Base-by-base conservation (phyloP, 2,329 filamentous ascomycete species). In the Coniella vitis region DNA sequence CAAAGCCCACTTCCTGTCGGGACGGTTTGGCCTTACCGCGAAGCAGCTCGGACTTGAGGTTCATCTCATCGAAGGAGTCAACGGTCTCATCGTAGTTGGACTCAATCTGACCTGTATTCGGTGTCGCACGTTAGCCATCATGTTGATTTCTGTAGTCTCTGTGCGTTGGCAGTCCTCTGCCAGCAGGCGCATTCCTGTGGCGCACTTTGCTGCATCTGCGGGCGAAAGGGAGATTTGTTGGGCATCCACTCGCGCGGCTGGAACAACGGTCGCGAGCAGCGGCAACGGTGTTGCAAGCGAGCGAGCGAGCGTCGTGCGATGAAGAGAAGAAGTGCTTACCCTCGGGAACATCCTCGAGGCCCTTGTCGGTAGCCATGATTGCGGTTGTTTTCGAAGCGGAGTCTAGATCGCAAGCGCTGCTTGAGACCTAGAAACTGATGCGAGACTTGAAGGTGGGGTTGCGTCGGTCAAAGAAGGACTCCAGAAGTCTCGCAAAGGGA, bases 71-170 rank as follows among this genome's bases (percentile, higher is more conserved):
- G 76, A 98, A 98, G 55, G 90, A 95, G 76, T 98, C 94, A 74
- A 93, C 91, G 66, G 91, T 90, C 83, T 97, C 90, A 82, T 98
- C 93, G 79, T 97, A 98, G 88, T 98, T 98, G 70, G 90, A 95
- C 83, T 98, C 94, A 81, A 98, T 98, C 79, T 95, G 90, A 75
- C 86, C 91, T 95, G 70, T 65, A 69, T 51, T 52, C 14, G 48
- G 17, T 14, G 19, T 39, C 32, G 22, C 40, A 31, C 22, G 20
- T 53, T 45, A 53, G 51, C 51, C 40, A 21, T 41, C 29, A 45
- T 14, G 40, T 47, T 35, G 25, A n/a, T 42, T 20, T 8, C 34
- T 21, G 36, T 35, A 10, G 32, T 19, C 17, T n/a, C 38, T 34
- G 21, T 21, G 38, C 31, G 25, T 20, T 29, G 14, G 44, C 10